These are phyloP conservation scores for Coccomyxa sp. DNA, from an alignment of 139 green algal genomes.

Conservation along the genomic window DNA sequence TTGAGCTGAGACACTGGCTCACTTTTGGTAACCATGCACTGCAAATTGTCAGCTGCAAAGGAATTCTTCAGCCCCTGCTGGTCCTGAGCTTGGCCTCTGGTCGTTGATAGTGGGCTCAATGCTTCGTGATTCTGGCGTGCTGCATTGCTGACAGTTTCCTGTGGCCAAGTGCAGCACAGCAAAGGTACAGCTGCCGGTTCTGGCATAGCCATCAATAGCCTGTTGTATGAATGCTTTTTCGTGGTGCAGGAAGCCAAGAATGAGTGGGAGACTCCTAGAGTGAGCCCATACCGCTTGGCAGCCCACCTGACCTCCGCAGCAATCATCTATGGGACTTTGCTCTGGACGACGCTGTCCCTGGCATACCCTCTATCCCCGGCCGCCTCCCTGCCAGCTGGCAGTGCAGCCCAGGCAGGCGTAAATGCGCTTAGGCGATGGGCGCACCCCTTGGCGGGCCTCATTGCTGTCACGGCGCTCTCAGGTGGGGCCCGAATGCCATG, in stretches of 20 bases:
- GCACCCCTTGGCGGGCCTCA: conserved; percentile 74
- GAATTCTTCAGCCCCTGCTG: no score
- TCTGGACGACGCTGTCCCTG: conserved; percentile 89
- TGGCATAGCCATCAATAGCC: no score
- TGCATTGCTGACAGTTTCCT: no score
- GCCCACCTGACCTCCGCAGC: conserved; percentile 94
- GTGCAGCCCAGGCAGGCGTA: conserved; percentile 22
- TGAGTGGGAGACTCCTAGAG: conserved; percentile 61
- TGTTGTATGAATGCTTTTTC: no score
- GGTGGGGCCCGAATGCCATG: no score
- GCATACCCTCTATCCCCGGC: conserved; percentile 31
- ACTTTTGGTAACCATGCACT: no score
- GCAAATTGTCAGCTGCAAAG: no score
- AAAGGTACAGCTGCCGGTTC: neutral
- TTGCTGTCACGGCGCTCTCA: conserved; percentile 87
- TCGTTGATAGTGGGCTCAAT: no score
- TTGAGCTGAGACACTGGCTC: no score
- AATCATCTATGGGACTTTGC: conserved; percentile 86
- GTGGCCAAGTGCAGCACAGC: neutral
- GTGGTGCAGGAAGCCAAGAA: conserved; percentile 10
- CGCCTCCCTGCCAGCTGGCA: neutral
- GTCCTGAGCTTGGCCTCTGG: no score
- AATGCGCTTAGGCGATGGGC: conserved; percentile 30
- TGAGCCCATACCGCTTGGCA: conserved; percentile 94
- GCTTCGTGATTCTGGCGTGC: no score